Evolutionary conservation across 176 grass and related monocot species (phyloP), one percentile per base, ranked within the genome.

Genomic region (Zea luxurians): DNA sequence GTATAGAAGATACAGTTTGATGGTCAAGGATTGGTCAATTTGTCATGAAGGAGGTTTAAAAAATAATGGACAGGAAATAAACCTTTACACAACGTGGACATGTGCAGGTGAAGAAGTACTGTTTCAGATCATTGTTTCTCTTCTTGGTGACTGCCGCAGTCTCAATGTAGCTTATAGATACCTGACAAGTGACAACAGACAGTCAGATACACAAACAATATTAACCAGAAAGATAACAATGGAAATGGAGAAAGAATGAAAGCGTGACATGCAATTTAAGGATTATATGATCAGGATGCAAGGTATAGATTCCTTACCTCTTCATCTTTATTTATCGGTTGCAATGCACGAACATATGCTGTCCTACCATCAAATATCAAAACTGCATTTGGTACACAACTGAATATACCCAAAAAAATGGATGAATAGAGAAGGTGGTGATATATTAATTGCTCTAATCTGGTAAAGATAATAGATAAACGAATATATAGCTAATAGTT

Each of bases 161-260:
- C 83, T 94, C 95, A 7, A 97, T 97, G 69, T 97, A 97, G 91
- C 95, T 97, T 86, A 94, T 92, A 50, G 84, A 90, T 54, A 97
- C 58, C 95, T 97, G 71, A 79, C 27, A 85, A 85, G 54, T 58
- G n/a, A 58, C 6, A 20, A 58, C 54, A 58, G 53, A 52, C 15
- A 53, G 13, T 53, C 66, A 71, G 70, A 72, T 38, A 74, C 58
- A 18, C 11, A 66, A 13, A 18, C 44, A 66, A 64, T 18, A 86
- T 64, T 76, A 21, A 45, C 60, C 61, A 66, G 17, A 70, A 81
- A 42, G 64, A 78, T 74, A 77, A 63, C 17, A 68, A 59, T 12
- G 43, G 40, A 58, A 63, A n/a, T 72, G 18, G 18, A 62, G 11
- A 70, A 73, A 61, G 44, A 77, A 89, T 20, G 6, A 45, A 76